Evolutionary conservation across 1,284 basidiomycete species (phyloP), one percentile per base, ranked within the genome.

Genomic region (Termitomyces sp.): DNA sequence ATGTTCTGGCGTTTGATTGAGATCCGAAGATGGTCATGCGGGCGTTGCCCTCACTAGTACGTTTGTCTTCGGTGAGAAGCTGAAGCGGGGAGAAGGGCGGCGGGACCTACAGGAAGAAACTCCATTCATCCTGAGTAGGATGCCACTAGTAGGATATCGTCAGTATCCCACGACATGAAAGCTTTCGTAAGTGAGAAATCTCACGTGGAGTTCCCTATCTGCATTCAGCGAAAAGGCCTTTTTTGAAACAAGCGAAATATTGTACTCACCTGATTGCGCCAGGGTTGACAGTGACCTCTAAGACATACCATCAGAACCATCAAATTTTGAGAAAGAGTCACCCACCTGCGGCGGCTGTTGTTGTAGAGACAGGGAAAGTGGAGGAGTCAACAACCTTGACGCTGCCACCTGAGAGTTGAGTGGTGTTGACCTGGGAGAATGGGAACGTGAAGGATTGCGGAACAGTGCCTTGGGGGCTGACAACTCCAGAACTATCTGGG

Each of bases 121-220:
- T 77, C 83, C 83, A 86, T 68, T 86, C 83, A 59, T 81, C 78
- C 64, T 83, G 74, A 37, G 81, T 86, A 5, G 85, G 84, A 64
- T 88, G 86, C 85, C 86, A 89, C 80, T 88, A 64, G 3, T 88
- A 64, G 3, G 38, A 41, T 44, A 37, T 26, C 2, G 18, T 46
- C 9, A 52, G 37, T 26, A 35, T 13, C 9, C 14, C 28, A 33
- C 14, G 16, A 9, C n/a, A 37, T 16, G 26, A 44, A 31, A 28
- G 7, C 26, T 10, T 31, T 18, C 8, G 13, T 26, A 19, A 45
- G 8, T 19, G 18, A 21, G 34, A 28, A 14, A 24, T 48, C 68
- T 65, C 62, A 73, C 71, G 60, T 72, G 69, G 54, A 72, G 68
- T 60, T 81, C 78, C 39, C 79, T 79, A 10, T 0, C 6, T 16